Evolutionary conservation across 306 rosid species (phyloP), one percentile per base, ranked within the genome.

Genomic region (Boehmeria nivea): DNA sequence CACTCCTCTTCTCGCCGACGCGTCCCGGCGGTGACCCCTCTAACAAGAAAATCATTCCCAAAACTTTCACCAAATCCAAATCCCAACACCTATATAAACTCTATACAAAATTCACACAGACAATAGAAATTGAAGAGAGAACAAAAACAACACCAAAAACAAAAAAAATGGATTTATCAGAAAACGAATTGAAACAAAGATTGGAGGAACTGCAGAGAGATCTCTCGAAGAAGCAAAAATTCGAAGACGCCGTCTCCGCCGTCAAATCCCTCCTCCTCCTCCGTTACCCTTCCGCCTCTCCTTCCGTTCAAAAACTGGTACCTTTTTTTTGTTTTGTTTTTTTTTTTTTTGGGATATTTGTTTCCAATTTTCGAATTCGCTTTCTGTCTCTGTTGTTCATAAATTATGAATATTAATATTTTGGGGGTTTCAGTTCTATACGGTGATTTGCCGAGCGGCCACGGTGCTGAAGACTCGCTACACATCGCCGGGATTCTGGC

Each of bases 401-500:
- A n/a, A 3, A 33, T 44, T 48, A n/a, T n/a, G 13, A 10, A 8
- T 21, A 16, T 61, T 45, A 25, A 15, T 12, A 6, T 12, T 57
- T 67, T n/a, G n/a, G 6, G 19, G 8, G 12, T 22, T 54, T 22
- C 34, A 87, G 90, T 81, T 81, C 62, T 86, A 67, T 64, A 23
- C 82, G 3, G 85, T 76, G 22, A 52, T 90, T 40, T 84, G 88
- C 79, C 81, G 94, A 53, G 95, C 76, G 62, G 86, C 86, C 33
- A 86, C 94, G 2, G 85, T 93, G 36, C 75, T 93, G 64, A 93
- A 79, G 83, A 73, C 96, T 10, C 73, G 96, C 37, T 82, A 75
- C 67, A 87, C 96, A 0, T 82, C 94, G 16, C 89, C 86, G 1
- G 94, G 99, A 12, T 85, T 85, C 76, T 93, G 99, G 96, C 69